phyloP scores from a whole-genome alignment of 345 rosid genomes.

The thale cress (Arabidopsis thaliana) region TAIR10.1 NC_003074.8:22309501-22310000 shows the following conservation, averaged over 20 bases:
- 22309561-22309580: slow-evolving; percentile 47
- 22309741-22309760: slow-evolving; percentile 76
- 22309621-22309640: slow-evolving; percentile 55
- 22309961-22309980: slow-evolving; percentile 71
- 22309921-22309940: slow-evolving; percentile 68
- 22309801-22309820: slow-evolving; percentile 80
- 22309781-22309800: slow-evolving; percentile 56
- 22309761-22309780: slow-evolving; percentile 63
- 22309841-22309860: slow-evolving; percentile 65
- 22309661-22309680: slow-evolving; percentile 55
- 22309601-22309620: slow-evolving; percentile 52
- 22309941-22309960: slow-evolving; percentile 73
- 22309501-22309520: slow-evolving; percentile 67
- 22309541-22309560: slow-evolving; percentile 69
- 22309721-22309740: slow-evolving; percentile 66
- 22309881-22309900: slow-evolving; percentile 81
- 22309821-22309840: slow-evolving; percentile 71
- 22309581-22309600: slow-evolving; percentile 64
- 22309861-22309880: slow-evolving; percentile 69
- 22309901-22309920: slow-evolving; percentile 62
- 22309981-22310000: slow-evolving; percentile 67
- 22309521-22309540: slow-evolving; percentile 75
- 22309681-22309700: slow-evolving; percentile 59
- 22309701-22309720: slow-evolving; percentile 51
- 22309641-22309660: slow-evolving; percentile 59